Base-by-base conservation (phyloP, 768 basidiomycete genomes). In the Leccinellum albellum region DNA sequence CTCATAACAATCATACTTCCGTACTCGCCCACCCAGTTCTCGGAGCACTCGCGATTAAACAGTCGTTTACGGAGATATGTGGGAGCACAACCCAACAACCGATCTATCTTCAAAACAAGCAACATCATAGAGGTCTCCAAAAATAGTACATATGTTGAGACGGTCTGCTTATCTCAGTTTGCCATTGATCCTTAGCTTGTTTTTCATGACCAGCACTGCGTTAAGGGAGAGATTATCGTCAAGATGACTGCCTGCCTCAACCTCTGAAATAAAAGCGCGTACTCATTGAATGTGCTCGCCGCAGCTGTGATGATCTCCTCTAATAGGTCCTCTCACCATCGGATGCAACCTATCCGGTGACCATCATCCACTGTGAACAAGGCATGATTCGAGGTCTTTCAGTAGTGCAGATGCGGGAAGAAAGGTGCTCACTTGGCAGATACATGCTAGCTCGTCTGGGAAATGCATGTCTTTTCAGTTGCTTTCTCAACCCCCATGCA, bases 1-100 rank as follows among this genome's bases (percentile, higher is more conserved):
- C 85, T 81, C 46, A 85, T 77, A 31, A 86, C 64, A 24, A 82
- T 79, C 37, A 85, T 63, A 56, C 77, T 75, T 29, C 79, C 81
- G 13, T 74, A 64, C 31, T 81, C 77, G 58, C 84, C 83, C 12
- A 78, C 77, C 71, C 82, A 78, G 29, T 74, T 77, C 24, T 85
- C 82, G n/a, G 80, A 68, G 28, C 73, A 70, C 17, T 70, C 58
- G 17, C 61, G 72, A 31, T 68, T 51, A 29, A 78, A 76, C 29
- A 78, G 62, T 29, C 73, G 69, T 12, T 79, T 70, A 2, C 78
- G 75, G 7, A 76, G 61, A 58, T 77, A 78, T 12, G 66, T 62
- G 0, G 76, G 71, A 4, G 70, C 63, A 4, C 68, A 62, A 7
- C 66, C 69, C 47, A 82, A 57, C 40, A 78, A 53, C 21, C 76